Evolutionary conservation across 495 filamentous ascomycete genomes (phyloP).

Genomic region (Tuber umbilicatum): DNA sequence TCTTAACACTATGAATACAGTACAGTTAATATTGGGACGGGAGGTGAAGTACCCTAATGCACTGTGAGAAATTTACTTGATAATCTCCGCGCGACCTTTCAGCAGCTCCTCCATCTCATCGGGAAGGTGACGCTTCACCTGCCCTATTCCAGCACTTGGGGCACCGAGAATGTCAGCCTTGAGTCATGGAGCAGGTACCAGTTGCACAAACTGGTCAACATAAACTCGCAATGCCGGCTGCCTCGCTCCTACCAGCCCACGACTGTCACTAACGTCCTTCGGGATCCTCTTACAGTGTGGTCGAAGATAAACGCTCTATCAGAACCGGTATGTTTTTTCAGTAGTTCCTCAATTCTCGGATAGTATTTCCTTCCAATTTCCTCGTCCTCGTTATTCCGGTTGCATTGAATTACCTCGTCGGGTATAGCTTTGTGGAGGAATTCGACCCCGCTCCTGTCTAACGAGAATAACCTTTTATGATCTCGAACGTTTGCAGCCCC

Average conservation of each 20-base stretch:
- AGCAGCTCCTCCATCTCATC: background rate
- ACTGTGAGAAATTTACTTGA: slow-evolving; percentile 4
- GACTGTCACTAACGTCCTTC: background rate
- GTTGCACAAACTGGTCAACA: background rate
- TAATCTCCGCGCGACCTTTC: slow-evolving; percentile 6
- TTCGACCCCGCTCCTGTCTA: slow-evolving; percentile 8
- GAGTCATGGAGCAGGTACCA: background rate
- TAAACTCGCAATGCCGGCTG: background rate
- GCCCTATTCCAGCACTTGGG: background rate
- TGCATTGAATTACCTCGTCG: background rate
- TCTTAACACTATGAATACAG: background rate
- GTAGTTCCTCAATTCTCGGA: background rate
- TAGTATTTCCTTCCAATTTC: slow-evolving; percentile 5
- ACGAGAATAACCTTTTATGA: slow-evolving; percentile 4
- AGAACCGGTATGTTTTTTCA: background rate
- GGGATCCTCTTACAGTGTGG: slow-evolving; percentile 4
- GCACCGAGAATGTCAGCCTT: background rate
- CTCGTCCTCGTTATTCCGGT: no score
- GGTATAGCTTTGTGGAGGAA: background rate
- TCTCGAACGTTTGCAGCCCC: background rate
- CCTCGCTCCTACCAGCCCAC: slow-evolving; percentile 1
- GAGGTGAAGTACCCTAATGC: background rate
- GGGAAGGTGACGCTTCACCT: slow-evolving; percentile 2
- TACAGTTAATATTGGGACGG: background rate
- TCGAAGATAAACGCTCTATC: slow-evolving; percentile 2